A percentile compares a stretch with the other conserved stretches of the same genome.
These are phyloP conservation scores for Diddensiella santjacobensis DNA, from an alignment of 805 yeast species.

Conservation along the genomic window DNA sequence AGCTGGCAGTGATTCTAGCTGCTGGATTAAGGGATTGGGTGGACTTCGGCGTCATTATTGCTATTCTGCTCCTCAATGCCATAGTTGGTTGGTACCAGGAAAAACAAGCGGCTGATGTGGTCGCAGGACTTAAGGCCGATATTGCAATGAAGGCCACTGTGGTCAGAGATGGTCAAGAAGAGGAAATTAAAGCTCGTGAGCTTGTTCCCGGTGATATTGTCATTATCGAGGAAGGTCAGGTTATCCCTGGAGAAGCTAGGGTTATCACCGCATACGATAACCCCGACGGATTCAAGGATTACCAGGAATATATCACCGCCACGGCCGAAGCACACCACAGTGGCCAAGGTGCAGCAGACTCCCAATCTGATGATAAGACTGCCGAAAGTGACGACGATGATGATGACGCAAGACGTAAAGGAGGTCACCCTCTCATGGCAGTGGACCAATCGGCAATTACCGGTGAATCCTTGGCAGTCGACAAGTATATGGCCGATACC, in stretches of 20 bases:
- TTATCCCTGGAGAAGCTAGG: slow-evolving; percentile 91
- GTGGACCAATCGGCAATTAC: slow-evolving; percentile 92
- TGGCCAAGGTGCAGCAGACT: background rate
- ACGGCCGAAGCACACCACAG: slow-evolving; percentile 7
- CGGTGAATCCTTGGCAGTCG: slow-evolving; percentile 96
- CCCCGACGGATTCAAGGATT: slow-evolving; percentile 37
- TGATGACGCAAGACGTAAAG: slow-evolving; percentile 48
- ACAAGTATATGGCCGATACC: slow-evolving; percentile 86
- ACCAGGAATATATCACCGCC: slow-evolving; percentile 35
- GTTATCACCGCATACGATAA: slow-evolving; percentile 41
- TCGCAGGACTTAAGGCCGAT: slow-evolving; percentile 91
- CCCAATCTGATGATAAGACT: slow-evolving; percentile 10
- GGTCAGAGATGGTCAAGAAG: slow-evolving; percentile 76
- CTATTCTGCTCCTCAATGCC: slow-evolving; percentile 82
- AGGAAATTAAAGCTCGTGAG: slow-evolving; percentile 76
- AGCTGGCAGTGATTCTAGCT: slow-evolving; percentile 89
- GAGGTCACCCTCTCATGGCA: slow-evolving; percentile 75
- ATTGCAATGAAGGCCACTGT: slow-evolving; percentile 85
- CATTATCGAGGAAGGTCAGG: slow-evolving; percentile 89
- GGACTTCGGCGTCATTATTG: slow-evolving; percentile 96
- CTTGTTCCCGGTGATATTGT: slow-evolving; percentile 93
- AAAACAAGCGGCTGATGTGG: slow-evolving; percentile 97
- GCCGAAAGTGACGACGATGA: slow-evolving; percentile 21
- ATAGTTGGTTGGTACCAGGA: slow-evolving; percentile 95
- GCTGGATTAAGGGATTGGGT: slow-evolving; percentile 98